Evolutionary conservation across 2,329 filamentous ascomycete genomes (phyloP), one percentile per base, ranked within the genome.

Genomic region (Bretziella fagacearum): DNA sequence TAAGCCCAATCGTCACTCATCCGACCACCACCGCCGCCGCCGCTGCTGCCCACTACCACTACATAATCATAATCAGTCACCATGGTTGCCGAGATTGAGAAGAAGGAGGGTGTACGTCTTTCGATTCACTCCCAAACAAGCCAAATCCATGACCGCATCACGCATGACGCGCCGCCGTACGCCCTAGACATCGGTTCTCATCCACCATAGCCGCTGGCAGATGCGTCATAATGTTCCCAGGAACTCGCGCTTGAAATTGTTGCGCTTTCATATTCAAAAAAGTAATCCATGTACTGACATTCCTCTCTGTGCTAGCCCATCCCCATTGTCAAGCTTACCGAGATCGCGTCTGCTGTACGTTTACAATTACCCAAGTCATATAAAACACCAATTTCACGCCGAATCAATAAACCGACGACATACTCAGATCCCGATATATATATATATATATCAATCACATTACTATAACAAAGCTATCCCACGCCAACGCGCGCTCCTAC

Each of bases 331-430:
- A 73, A 85, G 54, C 74, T 94, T 55, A 82, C 81, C 67, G 83
- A 91, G 67, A 89, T 94, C 61, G 80, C 83, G 56, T 78, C 75
- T 60, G 81, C 89, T 69, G 84, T 89, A 72, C n/a, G n/a, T n/a
- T n/a, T n/a, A n/a, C n/a, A n/a, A n/a, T n/a, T n/a, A n/a, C n/a
- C n/a, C n/a, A n/a, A n/a, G n/a, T n/a, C n/a, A n/a, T n/a, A n/a
- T n/a, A n/a, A n/a, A n/a, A n/a, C n/a, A n/a, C n/a, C n/a, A n/a
- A n/a, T n/a, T n/a, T n/a, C n/a, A n/a, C n/a, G n/a, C n/a, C n/a
- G n/a, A n/a, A n/a, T n/a, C n/a, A n/a, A n/a, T n/a, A n/a, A n/a
- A n/a, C n/a, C n/a, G n/a, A n/a, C n/a, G n/a, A n/a, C n/a, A n/a
- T n/a, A n/a, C n/a, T n/a, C n/a, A n/a, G n/a, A n/a, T n/a, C n/a